Conservation (phyloP, 2,329 filamentous ascomycete species). For the Scytalidium sp. region DNA sequence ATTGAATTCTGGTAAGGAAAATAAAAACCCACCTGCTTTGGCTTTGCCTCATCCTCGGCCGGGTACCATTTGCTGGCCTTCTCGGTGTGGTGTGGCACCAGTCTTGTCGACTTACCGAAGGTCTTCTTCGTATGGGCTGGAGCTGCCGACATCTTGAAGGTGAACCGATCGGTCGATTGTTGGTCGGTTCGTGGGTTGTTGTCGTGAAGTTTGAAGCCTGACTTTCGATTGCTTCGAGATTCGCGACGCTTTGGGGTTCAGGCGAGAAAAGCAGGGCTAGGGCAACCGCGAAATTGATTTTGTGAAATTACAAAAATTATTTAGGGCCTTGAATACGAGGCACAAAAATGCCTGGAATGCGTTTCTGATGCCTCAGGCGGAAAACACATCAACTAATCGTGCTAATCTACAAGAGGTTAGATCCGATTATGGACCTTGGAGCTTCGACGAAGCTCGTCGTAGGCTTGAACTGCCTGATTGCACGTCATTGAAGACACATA, state of each 20-base stretch:
- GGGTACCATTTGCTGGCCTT: conserved; percentile 99
- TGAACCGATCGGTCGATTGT: conserved; percentile 23
- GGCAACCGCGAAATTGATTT: neutral
- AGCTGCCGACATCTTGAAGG: conserved; percentile 63
- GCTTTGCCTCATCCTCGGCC: conserved; percentile 82
- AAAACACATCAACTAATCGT: neutral
- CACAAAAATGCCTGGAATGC: neutral
- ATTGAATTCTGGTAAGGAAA: conserved; percentile 5
- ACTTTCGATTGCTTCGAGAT: conserved; percentile 1
- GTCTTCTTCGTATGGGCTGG: conserved; percentile 69
- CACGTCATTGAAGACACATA: neutral
- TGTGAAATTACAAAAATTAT: neutral
- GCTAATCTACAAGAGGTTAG: neutral
- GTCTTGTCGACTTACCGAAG: conserved; percentile 95
- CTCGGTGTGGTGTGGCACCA: conserved; percentile 80
- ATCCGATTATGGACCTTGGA: neutral
- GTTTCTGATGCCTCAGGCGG: neutral
- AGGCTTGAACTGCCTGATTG: neutral
- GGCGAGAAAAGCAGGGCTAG: neutral
- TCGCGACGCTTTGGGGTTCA: neutral
- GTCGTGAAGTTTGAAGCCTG: conserved; percentile 6
- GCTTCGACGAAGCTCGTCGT: conserved; percentile 3
- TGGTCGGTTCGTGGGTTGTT: conserved; percentile 22
- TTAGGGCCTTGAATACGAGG: neutral
- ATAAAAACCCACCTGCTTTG: conserved; percentile 79